phyloP scores from a whole-genome alignment of 495 filamentous ascomycete genomes.

The Saxophila tyrrhenica region DNA sequence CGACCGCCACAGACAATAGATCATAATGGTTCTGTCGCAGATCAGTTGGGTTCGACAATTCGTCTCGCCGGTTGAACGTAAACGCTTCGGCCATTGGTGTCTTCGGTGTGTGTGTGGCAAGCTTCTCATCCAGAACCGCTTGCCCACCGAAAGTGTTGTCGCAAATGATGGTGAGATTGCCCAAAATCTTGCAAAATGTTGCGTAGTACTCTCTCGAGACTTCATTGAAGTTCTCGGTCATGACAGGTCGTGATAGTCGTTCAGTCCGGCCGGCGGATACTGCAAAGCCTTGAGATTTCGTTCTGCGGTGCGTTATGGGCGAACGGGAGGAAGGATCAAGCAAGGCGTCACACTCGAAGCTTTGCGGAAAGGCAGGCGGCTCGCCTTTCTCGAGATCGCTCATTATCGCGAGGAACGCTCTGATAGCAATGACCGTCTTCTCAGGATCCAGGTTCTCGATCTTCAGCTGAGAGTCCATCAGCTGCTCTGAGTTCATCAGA shows the following conservation, averaged over 20 bases:
- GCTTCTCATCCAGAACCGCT: constrained; percentile 88
- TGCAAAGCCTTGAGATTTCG: constrained; percentile 17
- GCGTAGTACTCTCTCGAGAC: constrained; percentile 71
- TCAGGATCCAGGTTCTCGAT: constrained; percentile 93
- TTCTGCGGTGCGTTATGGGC: constrained; percentile 20
- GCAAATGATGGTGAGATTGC: constrained; percentile 89
- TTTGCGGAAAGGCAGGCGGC: constrained; percentile 65
- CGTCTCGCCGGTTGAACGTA: constrained; percentile 73
- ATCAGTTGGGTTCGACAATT: constrained; percentile 60
- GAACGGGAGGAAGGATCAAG: constrained; percentile 26
- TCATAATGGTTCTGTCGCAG: constrained; percentile 94
- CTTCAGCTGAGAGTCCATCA: constrained; percentile 60
- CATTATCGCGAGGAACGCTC: constrained; percentile 85
- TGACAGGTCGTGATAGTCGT: constrained; percentile 61
- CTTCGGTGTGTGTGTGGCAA: constrained; percentile 72
- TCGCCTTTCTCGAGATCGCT: constrained; percentile 83
- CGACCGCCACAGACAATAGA: constrained; percentile 86
- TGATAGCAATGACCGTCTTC: constrained; percentile 89
- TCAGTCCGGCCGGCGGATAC: constrained; percentile 29
- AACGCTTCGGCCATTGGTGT: constrained; percentile 92
- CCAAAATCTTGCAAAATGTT: constrained; percentile 86
- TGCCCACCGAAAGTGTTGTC: constrained; percentile 96
- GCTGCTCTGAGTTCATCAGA: constrained; percentile 81
- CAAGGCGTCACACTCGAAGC: constrained; percentile 26
- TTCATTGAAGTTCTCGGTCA: constrained; percentile 58